Evolutionary conservation across 2,329 filamentous ascomycete species (phyloP).

Genomic region (Sclerotinia glacialis): DNA sequence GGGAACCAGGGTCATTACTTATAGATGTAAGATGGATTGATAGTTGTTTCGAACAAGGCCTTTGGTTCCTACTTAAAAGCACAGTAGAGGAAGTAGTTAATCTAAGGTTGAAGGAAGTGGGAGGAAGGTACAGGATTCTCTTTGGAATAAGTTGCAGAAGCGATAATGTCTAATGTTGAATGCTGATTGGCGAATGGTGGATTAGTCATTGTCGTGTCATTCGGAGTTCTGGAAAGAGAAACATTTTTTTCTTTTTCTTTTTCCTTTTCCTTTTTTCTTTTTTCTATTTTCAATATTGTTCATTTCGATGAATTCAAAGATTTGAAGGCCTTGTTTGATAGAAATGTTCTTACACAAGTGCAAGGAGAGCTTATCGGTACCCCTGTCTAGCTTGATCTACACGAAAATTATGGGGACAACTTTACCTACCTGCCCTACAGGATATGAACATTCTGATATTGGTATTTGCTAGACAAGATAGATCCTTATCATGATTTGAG

Average conservation of each 20-base stretch:
- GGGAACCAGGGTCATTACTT: not conserved
- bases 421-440: not conserved
- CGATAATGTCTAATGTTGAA: not conserved
- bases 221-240: no score
- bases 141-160: not conserved
- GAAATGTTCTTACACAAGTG: not conserved
- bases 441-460: conserved; percentile 5
- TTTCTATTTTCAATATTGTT: not conserved
- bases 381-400: conserved; percentile 9
- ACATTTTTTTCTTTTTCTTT: no score
- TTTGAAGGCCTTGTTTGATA: no score
- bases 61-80: not conserved
- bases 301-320: no score
- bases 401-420: conserved; percentile 18
- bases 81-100: no score
- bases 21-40: not conserved
- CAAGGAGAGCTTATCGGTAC: not conserved
- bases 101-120: not conserved
- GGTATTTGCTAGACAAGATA: not conserved
- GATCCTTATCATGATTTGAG: not conserved
- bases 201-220: not conserved
- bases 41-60: not conserved
- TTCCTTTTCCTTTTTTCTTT: no score
- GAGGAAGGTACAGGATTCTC: not conserved
- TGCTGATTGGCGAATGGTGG: not conserved